phyloP scores from a whole-genome alignment of 2,329 filamentous ascomycete genomes.

The Phoma sp. region DNA sequence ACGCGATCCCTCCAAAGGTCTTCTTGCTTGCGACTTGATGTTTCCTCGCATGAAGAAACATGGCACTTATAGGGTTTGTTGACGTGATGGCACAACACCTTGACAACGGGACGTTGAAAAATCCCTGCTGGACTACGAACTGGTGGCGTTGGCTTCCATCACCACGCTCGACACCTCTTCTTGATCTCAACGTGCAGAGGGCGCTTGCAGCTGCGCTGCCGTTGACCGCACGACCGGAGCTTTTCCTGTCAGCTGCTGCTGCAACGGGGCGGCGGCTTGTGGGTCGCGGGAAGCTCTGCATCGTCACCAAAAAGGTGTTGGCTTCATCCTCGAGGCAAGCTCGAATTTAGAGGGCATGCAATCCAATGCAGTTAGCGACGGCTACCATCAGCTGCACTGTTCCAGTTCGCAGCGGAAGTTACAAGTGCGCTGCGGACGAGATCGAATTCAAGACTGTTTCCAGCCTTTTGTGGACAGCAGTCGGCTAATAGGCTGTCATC shows the following conservation, averaged over 20 bases:
- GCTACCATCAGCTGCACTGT: constrained; percentile 29
- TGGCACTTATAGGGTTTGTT: constrained; percentile 11
- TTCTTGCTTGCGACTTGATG: constrained; percentile 20
- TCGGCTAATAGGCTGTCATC: constrained; percentile 26
- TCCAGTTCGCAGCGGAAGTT: constrained; percentile 31
- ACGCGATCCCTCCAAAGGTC: constrained; percentile 16
- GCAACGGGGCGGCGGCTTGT: constrained; percentile 21
- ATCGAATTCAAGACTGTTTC: constrained; percentile 26
- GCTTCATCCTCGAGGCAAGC: constrained; percentile 17
- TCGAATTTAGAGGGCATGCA: constrained; percentile 22
- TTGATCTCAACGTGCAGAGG: constrained; percentile 19
- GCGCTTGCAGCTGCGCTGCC: constrained; percentile 37
- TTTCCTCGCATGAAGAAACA: constrained; percentile 14
- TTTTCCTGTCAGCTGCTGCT: constrained; percentile 12
- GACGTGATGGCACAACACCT: neutral
- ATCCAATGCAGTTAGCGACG: constrained; percentile 24
- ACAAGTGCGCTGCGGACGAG: constrained; percentile 33
- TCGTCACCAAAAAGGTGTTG: constrained; percentile 21
- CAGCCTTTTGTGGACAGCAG: constrained; percentile 21
- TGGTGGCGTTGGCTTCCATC: constrained; percentile 21
- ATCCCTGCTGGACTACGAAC: constrained; percentile 21
- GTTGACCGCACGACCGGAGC: constrained; percentile 19
- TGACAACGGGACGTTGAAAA: too few relatives aligned
- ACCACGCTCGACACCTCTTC: constrained; percentile 1
- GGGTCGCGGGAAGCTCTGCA: constrained; percentile 19